Base-by-base conservation (phyloP, 2,329 filamentous ascomycete species). In the Aspergillus udagawae region DNA sequence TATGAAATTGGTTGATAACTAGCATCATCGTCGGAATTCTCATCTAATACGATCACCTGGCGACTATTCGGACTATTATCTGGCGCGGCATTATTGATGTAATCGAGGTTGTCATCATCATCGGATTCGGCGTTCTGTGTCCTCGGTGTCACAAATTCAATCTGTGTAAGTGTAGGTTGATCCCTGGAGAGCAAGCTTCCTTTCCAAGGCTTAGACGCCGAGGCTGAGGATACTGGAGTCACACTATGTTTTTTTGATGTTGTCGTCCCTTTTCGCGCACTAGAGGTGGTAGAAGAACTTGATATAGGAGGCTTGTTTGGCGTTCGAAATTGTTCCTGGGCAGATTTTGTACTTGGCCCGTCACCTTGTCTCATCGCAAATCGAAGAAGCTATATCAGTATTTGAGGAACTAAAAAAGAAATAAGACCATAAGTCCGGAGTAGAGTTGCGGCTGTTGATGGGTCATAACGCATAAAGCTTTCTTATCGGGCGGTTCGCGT, bases 101-200 rank as follows among this genome's bases (percentile, higher is more conserved):
- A 73, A 42, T 71, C 64, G n/a, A 73, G 64, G 29, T 68, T 58
- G 5, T 69, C 67, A 45, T 70, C 63, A 35, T 50, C 55, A 56
- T 47, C 44, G 21, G 44, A 47, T 51, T 45, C 53, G 12, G 41
- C 27, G 47, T 44, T 60, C 58, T 57, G 60, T 53, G 51, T 60
- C 42, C 54, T 63, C 47, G 60, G 67, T 2, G 67, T 68, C 49
- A 75, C 72, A 52, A 71, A 77, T 41, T 73, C 73, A 51, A 77
- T 74, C 56, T 77, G 75, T 1, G 75, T 77, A 17, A 77, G 67
- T 0, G 75, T 77, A 2, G 72, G 69, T 49, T 77, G 75, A 14
- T 66, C 69, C 7, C 57, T 61, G n/a, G 60, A 50, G 4, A 66
- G 23, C 4, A 63, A 59, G 17, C 20, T 58, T 48, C 60, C 62